Percentiles rank a stretch among this genome's conserved stretches.
phyloP scores from a whole-genome alignment of 2,329 filamentous ascomycete species.

The Nannizziopsis arthrosporioides region DNA sequence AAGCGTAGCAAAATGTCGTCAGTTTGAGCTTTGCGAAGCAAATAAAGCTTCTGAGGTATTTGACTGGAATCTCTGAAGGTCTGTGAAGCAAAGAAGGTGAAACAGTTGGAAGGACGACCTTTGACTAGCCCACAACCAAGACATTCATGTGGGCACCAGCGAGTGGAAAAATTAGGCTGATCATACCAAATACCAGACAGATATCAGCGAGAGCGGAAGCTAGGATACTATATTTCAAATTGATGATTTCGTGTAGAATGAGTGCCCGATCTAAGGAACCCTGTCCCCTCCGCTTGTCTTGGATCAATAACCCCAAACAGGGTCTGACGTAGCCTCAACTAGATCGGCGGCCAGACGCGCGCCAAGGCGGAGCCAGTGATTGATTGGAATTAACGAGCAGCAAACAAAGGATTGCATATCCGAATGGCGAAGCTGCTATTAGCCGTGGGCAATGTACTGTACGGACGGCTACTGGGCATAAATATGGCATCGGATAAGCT shows the following conservation, averaged over 20 bases:
- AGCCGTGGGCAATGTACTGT: too few species aligned
- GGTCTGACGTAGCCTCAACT: slow-evolving; percentile 7
- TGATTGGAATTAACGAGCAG: neutral
- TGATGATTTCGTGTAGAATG: neutral
- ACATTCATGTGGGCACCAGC: neutral
- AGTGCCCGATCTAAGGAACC: neutral
- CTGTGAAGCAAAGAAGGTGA: neutral
- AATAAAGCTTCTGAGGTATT: neutral
- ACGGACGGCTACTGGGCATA: too few species aligned
- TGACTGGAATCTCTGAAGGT: neutral
- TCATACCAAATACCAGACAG: neutral
- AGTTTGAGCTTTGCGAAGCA: neutral
- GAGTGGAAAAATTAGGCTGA: neutral
- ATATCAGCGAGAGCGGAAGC: neutral
- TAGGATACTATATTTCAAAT: neutral
- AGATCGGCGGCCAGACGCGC: neutral
- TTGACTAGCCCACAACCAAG: neutral
- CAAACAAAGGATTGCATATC: neutral
- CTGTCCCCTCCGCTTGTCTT: slow-evolving; percentile 6
- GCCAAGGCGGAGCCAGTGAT: neutral
- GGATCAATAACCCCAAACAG: slow-evolving; percentile 2
- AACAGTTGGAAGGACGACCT: neutral
- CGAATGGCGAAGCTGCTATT: too few species aligned
- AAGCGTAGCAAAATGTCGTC: neutral
- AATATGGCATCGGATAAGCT: too few species aligned